Base-by-base conservation (phyloP, 306 rosid genomes). In the Sicyos edulis region DNA sequence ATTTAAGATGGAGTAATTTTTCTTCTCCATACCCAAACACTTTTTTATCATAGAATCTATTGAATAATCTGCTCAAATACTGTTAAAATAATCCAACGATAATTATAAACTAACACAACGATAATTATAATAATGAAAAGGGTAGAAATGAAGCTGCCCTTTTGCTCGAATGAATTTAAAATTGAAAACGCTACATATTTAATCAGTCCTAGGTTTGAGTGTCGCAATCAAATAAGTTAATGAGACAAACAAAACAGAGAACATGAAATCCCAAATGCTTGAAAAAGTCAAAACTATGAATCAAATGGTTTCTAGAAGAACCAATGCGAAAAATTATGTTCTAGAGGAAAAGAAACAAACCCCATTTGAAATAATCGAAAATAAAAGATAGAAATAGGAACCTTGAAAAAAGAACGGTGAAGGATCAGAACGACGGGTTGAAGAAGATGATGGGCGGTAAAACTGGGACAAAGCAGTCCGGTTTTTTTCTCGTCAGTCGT, bases 401-500 rank as follows among this genome's bases (percentile, higher is more conserved):
- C 47, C 73, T 50, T 69, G 57, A 16, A 26, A 24, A 22, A 51
- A 4, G 59, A 13, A 54, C 0, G 21, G 11, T 42, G 21, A 45
- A 29, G 56, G 72, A 67, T 49, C 20, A 15, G 56, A 4, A 40
- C 13, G 21, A 50, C 14, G 72, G 42, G 20, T 20, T 24, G 55
- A 69, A 15, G 73, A 69, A 69, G 59, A 51, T 8, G 45, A 49
- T 22, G 10, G 1, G 57, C 58, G 47, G 73, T 4, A 68, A 68
- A 51, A 69, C 22, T 10, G 51, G 47, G 11, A 69, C 0, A 50
- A 58, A 68, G 56, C 73, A 68, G 73, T 7, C 72, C 56, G 72
- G 71, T 34, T 44, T 44, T 54, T 14, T 32, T 32, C 4, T 32
- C 37, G 37, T 12, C 29, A 32, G 1, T 40, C 45, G 9, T 40